Evolutionary conservation across 805 yeast species (phyloP).

Genomic region (Isabelozyma heimii): DNA sequence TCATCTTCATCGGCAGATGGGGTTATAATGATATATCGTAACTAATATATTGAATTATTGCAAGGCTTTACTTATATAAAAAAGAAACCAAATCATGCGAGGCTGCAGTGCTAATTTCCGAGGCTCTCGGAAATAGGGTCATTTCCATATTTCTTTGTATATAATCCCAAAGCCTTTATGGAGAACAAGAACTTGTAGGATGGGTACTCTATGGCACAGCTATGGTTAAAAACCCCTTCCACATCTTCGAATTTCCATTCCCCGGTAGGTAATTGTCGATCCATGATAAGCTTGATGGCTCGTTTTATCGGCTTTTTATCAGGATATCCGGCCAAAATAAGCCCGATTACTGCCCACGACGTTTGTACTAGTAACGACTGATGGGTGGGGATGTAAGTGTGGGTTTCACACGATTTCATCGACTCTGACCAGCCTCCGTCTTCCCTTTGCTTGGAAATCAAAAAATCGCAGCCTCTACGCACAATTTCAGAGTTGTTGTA

Average conservation of each 20-base stretch:
- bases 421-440: conserved; percentile 99
- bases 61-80: too few relatives aligned
- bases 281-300: conserved; percentile 64
- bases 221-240: conserved; percentile 95
- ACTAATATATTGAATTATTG: too few relatives aligned
- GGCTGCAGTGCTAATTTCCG: too few relatives aligned
- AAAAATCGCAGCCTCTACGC: conserved; percentile 78
- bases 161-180: conserved; percentile 89
- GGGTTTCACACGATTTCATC: conserved; percentile 85
- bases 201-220: conserved; percentile 91
- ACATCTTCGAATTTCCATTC: conserved; percentile 82
- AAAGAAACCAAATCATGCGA: too few relatives aligned
- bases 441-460: conserved; percentile 65
- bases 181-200: conserved; percentile 87
- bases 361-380: conserved; percentile 82
- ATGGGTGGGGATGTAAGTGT: conserved; percentile 64
- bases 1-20: too few relatives aligned
- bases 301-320: conserved; percentile 54
- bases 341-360: conserved; percentile 86
- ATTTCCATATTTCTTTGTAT: conserved; percentile 28
- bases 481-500: conserved; percentile 65
- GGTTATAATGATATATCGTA: too few relatives aligned
- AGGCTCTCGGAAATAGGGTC: background rate
- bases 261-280: conserved; percentile 69
- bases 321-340: conserved; percentile 80